Percentiles rank a stretch among this genome's conserved stretches.
Evolutionary conservation across 495 filamentous ascomycete genomes (phyloP).

Genomic region (Tuber melanosporum): DNA sequence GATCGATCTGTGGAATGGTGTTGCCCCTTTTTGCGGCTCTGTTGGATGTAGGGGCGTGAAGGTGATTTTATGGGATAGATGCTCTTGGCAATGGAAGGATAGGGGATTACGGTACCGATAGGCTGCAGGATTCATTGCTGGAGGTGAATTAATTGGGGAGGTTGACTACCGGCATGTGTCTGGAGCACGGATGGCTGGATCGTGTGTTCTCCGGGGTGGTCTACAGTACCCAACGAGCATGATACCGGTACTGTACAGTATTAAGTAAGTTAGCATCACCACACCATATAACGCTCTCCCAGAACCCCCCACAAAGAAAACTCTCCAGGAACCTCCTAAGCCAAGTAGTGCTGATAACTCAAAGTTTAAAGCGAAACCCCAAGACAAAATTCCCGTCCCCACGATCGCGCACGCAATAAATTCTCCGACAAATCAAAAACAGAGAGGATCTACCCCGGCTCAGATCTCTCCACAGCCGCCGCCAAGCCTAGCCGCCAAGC

Average conservation of each 20-base stretch:
- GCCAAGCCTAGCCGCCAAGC: not conserved
- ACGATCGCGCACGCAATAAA: not conserved
- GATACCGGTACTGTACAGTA: too few species aligned
- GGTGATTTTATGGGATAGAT: not conserved
- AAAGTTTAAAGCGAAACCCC: not conserved
- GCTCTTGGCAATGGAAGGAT: not conserved
- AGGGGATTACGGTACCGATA: not conserved
- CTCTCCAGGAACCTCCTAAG: not conserved
- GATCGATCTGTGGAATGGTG: not conserved
- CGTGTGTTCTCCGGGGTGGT: not conserved
- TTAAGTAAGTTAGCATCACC: not conserved
- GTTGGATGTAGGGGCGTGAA: not conserved
- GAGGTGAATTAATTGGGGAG: not conserved
- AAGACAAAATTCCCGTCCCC: not conserved
- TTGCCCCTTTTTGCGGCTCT: not conserved
- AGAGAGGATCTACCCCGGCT: too few species aligned
- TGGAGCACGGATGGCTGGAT: not conserved
- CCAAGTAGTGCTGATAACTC: not conserved
- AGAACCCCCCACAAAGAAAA: not conserved
- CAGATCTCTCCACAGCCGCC: too few species aligned
- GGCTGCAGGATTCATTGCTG: not conserved
- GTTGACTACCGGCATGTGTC: not conserved
- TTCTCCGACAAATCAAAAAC: not conserved
- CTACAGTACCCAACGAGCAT: not conserved
- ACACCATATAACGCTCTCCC: not conserved